Base-by-base conservation (phyloP, 2,329 filamentous ascomycete genomes). In the Aspergillus awamori region DNA sequence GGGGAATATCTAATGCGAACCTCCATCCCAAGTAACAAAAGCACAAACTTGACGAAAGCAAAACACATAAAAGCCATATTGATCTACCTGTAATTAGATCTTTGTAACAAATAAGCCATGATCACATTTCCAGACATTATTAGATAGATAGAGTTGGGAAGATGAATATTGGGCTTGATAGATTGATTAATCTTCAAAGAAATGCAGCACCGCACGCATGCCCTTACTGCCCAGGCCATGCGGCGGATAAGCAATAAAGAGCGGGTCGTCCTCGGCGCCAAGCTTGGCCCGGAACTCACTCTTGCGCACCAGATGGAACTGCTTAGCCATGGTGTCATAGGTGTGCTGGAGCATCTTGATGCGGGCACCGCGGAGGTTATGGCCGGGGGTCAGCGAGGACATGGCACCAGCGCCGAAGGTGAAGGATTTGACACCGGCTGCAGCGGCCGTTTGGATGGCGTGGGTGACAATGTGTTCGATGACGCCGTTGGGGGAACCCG, bases 231-330 rank as follows among this genome's bases (percentile, higher is more conserved):
- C 92, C 28, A 97, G 83, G 7, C 93, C 93, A 71, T 93, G 89
- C 60, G 90, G 88, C 43, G 93, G 93, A 77, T 96, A 97, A 73
- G 91, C 93, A 67, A 97, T 92, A 77, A 92, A 97, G 28, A 94
- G 87, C 52, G 90, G 87, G 71, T 97, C 93, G 63, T 93, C 92
- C 60, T 87, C 81, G 4, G 91, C 91, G 57, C 93, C 93, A 75
- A 97, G 87, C 83, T 97, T 97, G 80, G 91, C 89, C 63, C 93
- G 84, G 81, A 97, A 97, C 75, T 93, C 92, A 57, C 87, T 89
- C 86, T 96, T 97, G 73, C 90, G 87, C 49, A 89, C 89, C 65
- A 96, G 83, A 68, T 90, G 89, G 68, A 96, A 87, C 74, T 93
- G 92, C 70, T 90, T 90, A 45, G 91, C 89, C 52, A 97, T 80